Conservation (phyloP, 2,329 filamentous ascomycete genomes). For the Ophioceras dolichostomum region DNA sequence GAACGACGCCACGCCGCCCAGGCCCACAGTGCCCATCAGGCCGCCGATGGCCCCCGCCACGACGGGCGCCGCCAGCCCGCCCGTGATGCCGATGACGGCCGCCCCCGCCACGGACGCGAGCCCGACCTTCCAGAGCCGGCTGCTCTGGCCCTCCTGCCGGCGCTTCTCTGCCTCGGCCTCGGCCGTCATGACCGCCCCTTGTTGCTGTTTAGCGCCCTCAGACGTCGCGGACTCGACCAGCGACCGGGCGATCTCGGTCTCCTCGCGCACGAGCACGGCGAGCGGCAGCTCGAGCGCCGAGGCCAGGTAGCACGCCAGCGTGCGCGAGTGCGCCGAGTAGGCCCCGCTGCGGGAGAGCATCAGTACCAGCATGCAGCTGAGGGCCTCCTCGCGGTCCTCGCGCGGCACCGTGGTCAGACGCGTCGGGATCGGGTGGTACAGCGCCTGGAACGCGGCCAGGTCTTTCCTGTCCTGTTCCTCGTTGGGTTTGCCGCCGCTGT, state of each 20-base stretch:
- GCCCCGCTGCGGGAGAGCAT: conserved; percentile 60
- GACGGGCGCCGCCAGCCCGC: conserved; percentile 78
- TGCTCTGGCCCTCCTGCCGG: conserved; percentile 55
- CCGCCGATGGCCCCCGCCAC: conserved; percentile 78
- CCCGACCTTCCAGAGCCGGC: conserved; percentile 80
- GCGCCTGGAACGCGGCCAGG: conserved; percentile 30
- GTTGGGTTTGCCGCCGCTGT: conserved; percentile 5
- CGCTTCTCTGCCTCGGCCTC: conserved; percentile 66
- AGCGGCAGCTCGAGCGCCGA: conserved; percentile 54
- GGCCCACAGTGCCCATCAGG: conserved; percentile 72
- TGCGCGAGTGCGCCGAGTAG: conserved; percentile 63
- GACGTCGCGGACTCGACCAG: conserved; percentile 53
- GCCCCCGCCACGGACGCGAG: conserved; percentile 81
- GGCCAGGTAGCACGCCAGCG: conserved; percentile 54
- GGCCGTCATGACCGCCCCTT: conserved; percentile 45
- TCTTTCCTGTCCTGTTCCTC: conserved; percentile 21
- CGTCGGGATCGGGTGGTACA: conserved; percentile 41
- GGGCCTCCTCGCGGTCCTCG: conserved; percentile 46
- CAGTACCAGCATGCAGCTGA: conserved; percentile 60
- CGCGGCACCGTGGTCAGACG: conserved; percentile 43
- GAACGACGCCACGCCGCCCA: conserved; percentile 78
- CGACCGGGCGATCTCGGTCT: conserved; percentile 63
- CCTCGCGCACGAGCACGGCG: conserved; percentile 51
- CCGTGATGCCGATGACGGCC: conserved; percentile 80
- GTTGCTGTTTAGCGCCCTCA: conserved; percentile 8